These are phyloP conservation scores for Isochrysis galbana DNA, from an alignment of 78 protist species.

Conservation along the genomic window DNA sequence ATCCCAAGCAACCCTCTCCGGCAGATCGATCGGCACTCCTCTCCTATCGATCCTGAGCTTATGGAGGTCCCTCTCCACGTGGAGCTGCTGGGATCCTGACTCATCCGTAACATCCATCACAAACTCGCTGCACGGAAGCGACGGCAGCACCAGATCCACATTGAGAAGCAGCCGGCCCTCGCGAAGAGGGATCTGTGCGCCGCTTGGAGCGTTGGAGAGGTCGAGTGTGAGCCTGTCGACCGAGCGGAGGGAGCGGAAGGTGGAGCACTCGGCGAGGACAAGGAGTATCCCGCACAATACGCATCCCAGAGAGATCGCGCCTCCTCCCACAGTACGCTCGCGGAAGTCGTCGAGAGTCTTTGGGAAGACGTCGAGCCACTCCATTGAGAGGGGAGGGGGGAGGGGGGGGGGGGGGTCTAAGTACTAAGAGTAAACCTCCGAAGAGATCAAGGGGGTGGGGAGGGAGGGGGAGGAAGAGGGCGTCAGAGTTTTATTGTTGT, in stretches of 20 bases:
- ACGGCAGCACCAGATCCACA: neutral
- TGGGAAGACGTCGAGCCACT: neutral
- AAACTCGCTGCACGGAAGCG: neutral
- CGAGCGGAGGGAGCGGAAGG: neutral
- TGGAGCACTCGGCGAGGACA: neutral
- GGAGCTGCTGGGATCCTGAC: neutral
- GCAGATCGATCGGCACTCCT: constrained; percentile 11
- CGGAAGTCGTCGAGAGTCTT: neutral
- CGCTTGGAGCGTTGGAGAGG: neutral
- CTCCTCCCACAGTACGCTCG: constrained; percentile 23
- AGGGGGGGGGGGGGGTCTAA: too few species aligned
- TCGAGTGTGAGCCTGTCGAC: neutral
- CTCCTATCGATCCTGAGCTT: neutral
- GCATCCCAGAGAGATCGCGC: neutral
- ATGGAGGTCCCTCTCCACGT: neutral
- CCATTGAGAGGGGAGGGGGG: too few species aligned
- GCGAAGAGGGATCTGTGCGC: neutral
- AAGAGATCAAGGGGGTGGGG: too few species aligned
- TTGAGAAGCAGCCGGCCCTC: neutral
- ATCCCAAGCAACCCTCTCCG: neutral
- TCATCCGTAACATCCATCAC: neutral
- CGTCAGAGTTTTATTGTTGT: too few species aligned
- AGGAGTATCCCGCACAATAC: neutral
- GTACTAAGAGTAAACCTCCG: too few species aligned
- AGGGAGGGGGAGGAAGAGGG: too few species aligned